These are phyloP conservation scores for Pichia thaimueangensis DNA, from an alignment of 805 yeast genomes.

Conservation along the genomic window DNA sequence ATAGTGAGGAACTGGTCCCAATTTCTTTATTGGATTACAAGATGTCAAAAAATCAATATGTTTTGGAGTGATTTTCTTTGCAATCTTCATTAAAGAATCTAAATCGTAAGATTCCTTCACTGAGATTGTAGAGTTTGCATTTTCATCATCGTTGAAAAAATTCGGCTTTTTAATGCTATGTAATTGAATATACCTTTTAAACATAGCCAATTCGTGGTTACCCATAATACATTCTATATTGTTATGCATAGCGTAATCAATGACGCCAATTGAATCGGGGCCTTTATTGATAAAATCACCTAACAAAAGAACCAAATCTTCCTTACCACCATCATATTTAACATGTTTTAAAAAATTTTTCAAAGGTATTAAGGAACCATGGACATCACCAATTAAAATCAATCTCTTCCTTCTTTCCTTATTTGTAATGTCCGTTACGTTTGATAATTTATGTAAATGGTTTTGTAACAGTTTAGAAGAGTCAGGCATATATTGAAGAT, in stretches of 20 bases:
- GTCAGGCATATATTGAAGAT: constrained; percentile 17
- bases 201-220: constrained; percentile 74
- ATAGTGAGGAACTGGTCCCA: constrained; percentile 55
- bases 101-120: constrained; percentile 26
- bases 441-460: constrained; percentile 18
- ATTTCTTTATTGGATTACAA: constrained; percentile 56
- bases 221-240: constrained; percentile 75
- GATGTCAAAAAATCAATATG: constrained; percentile 55
- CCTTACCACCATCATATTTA: constrained; percentile 34
- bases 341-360: constrained; percentile 45
- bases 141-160: constrained; percentile 15
- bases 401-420: constrained; percentile 37
- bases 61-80: constrained; percentile 47
- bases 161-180: constrained; percentile 38
- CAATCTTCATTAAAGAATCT: constrained; percentile 39
- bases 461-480: constrained; percentile 16
- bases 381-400: constrained; percentile 80
- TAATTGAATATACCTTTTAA: constrained; percentile 56
- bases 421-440: constrained; percentile 1
- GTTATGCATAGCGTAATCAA: constrained; percentile 56
- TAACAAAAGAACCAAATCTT: constrained; percentile 59
- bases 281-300: constrained; percentile 91
- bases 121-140: constrained; percentile 5
- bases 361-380: constrained; percentile 64
- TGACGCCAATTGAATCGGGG: constrained; percentile 59